A percentile compares a stretch with the other conserved stretches of the same genome.
Evolutionary conservation across 2,329 filamentous ascomycete species (phyloP).

Genomic region (Talaromyces sp.): DNA sequence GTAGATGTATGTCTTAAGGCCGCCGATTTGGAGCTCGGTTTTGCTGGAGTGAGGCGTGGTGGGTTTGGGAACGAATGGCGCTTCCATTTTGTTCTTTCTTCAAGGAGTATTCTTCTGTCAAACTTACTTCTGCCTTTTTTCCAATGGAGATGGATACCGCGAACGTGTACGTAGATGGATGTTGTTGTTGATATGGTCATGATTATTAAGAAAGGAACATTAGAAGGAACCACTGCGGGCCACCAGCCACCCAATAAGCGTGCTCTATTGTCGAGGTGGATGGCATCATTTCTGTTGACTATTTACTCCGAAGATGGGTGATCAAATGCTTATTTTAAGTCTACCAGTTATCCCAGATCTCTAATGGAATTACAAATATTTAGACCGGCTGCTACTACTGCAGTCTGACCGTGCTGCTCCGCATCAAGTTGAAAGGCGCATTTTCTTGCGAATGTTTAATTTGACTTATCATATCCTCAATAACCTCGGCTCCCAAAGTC

Average conservation of each 20-base stretch:
- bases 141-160: neutral
- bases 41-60: conserved; percentile 10
- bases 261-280: neutral
- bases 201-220: neutral
- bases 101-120: neutral
- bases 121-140: neutral
- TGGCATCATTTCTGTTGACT: neutral
- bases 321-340: neutral
- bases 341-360: neutral
- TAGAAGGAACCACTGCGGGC: neutral
- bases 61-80: neutral
- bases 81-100: neutral
- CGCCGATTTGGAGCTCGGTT: conserved; percentile 13
- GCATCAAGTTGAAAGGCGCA: no score
- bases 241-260: neutral
- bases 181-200: neutral
- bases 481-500: neutral
- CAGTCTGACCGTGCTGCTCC: neutral
- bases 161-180: no score
- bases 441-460: neutral
- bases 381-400: neutral
- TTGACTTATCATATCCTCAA: no score
- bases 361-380: neutral
- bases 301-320: neutral
- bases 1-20: conserved; percentile 11